Base-by-base conservation (phyloP, 768 basidiomycete species). In the Obba rivulosa region DNA sequence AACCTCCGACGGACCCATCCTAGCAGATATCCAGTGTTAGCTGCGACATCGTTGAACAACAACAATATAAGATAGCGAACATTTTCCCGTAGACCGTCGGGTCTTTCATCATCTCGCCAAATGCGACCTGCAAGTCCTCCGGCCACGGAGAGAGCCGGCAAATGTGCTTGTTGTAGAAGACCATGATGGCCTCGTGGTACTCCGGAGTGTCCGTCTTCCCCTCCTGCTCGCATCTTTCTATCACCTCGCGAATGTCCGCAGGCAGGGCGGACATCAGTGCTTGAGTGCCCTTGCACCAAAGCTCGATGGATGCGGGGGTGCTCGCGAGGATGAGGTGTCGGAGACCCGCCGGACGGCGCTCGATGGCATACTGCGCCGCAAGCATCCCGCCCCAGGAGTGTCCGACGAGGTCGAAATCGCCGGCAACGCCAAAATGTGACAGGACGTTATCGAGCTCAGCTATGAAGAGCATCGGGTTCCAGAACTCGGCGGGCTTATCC, bases 401-500 rank as follows among this genome's bases (percentile, higher is more conserved):
- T 4, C 75, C 81, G 37, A 69, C 58, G 1, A 74, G 49, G 34
- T 63, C 59, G 54, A 74, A 81, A 24, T 64, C 58, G 34, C 69
- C 72, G 22, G 71, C 52, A 48, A 80, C 70, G 2, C 61, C 68
- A 42, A 81, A 64, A 59, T 77, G 69, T 14, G 43, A 25, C 39
- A 81, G 53, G 8, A 80, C 61, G 57, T 59, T 61, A 40, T 56
- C 52, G 11, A 80, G 70, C 62, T 82, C 75, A 50, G 75, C 67
- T 53, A 77, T 61, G 65, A 79, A 80, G 4, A 81, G 66, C 45
- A 71, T 59, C 23, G 65, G 58, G 16, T 67, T 76, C 78, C 78
- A 80, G 63, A 82, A 81, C 25, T 72, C 67, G 13, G 64, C 66
- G 5, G 57, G 66, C 54, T 76, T 79, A 51, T 79, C 74, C 8